phyloP scores from a whole-genome alignment of 768 basidiomycete species.

The Calocera viscosa region DNA sequence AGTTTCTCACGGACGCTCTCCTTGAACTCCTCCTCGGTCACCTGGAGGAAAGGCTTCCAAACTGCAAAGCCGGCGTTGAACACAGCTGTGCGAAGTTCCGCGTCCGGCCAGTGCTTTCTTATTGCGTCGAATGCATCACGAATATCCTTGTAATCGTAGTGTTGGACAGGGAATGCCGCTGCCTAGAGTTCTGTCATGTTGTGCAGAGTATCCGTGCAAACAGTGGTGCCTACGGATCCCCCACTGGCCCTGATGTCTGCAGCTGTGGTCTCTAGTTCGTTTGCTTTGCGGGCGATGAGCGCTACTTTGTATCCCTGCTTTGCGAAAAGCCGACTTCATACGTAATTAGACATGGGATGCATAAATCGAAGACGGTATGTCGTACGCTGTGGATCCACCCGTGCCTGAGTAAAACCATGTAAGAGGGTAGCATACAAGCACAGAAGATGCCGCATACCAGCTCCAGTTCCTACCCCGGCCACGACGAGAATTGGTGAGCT shows the following conservation, averaged over 20 bases:
- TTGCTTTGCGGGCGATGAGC: constrained; percentile 46
- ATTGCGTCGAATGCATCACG: constrained; percentile 42
- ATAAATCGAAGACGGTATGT: not conserved
- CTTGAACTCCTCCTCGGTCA: constrained; percentile 37
- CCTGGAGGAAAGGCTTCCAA: constrained; percentile 56
- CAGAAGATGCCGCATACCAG: constrained; percentile 19
- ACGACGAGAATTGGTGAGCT: constrained; percentile 40
- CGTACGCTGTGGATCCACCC: constrained; percentile 33
- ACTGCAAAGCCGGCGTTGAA: constrained; percentile 48
- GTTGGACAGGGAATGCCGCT: constrained; percentile 40
- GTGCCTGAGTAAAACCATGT: constrained; percentile 26
- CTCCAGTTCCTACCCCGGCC: constrained; percentile 38
- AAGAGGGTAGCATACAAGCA: constrained; percentile 3
- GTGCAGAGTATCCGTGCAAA: not conserved
- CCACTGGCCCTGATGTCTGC: constrained; percentile 43
- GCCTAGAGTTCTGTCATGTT: constrained; percentile 31
- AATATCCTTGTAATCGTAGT: constrained; percentile 27
- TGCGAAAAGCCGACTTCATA: constrained; percentile 29
- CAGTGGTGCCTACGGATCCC: constrained; percentile 37
- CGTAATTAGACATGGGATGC: constrained; percentile 32
- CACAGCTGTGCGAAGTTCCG: constrained; percentile 45
- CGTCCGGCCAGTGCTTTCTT: constrained; percentile 35
- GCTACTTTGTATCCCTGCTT: constrained; percentile 50
- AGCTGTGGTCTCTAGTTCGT: constrained; percentile 41
- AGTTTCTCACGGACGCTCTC: not conserved